Evolutionary conservation across 305 asterid species (phyloP).

Genomic region (Fraxinus floribunda): DNA sequence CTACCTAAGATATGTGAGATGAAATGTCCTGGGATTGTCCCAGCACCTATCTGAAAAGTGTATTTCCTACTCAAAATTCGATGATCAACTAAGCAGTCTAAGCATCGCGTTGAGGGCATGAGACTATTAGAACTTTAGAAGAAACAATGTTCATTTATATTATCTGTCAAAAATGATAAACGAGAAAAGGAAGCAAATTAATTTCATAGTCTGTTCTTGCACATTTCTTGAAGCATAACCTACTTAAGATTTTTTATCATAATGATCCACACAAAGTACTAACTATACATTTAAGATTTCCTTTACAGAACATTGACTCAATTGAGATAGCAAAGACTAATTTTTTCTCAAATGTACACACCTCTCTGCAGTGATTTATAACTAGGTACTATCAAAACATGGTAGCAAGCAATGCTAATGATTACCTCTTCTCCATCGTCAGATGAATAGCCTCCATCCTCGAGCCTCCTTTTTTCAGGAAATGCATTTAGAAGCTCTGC

Average conservation of each 20-base stretch:
- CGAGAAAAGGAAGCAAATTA: background rate
- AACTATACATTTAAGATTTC: background rate
- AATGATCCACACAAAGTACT: background rate
- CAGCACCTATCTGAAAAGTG: background rate
- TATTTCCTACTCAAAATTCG: background rate
- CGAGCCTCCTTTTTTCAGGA: conserved; percentile 70
- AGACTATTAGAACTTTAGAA: background rate
- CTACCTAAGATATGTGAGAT: background rate
- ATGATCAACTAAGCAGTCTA: background rate
- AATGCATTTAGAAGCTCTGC: conserved; percentile 79
- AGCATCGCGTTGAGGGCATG: background rate
- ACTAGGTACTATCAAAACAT: background rate
- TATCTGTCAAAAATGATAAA: background rate
- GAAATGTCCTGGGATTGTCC: background rate
- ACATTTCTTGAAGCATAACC: background rate
- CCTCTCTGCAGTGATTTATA: background rate
- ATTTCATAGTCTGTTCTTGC: background rate
- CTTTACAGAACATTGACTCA: background rate
- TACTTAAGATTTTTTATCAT: background rate
- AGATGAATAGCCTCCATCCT: conserved; percentile 76
- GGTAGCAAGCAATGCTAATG: background rate
- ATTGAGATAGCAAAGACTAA: background rate
- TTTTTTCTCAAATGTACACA: background rate
- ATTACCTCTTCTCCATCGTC: conserved; percentile 61
- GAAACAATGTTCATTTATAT: background rate